Evolutionary conservation across 768 basidiomycete genomes (phyloP).

Genomic region (Dioszegia crocea): DNA sequence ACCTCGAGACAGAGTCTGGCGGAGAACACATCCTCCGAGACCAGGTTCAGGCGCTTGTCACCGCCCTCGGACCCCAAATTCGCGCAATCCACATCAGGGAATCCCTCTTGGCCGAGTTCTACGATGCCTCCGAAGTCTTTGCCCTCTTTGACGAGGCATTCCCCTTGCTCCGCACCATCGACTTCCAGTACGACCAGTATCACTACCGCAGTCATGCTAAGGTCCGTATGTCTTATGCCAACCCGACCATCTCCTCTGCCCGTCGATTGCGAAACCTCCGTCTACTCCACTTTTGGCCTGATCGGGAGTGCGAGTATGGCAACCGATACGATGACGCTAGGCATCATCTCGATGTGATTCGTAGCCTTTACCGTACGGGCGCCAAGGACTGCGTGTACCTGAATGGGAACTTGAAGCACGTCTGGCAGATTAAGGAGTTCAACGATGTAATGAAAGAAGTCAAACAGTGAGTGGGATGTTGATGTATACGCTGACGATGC

Average conservation of each 20-base stretch:
- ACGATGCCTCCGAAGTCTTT: background rate
- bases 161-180: background rate
- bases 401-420: background rate
- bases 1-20: background rate
- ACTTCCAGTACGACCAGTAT: background rate
- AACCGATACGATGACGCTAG: background rate
- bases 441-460: background rate
- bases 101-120: background rate
- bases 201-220: background rate
- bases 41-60: background rate
- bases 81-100: background rate
- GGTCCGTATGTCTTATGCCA: too few species aligned
- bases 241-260: background rate
- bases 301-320: background rate
- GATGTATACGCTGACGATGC: background rate
- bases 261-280: background rate
- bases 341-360: background rate
- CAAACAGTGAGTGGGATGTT: background rate
- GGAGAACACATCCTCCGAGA: background rate
- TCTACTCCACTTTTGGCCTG: background rate
- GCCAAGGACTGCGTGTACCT: background rate
- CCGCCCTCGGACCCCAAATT: background rate
- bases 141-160: background rate
- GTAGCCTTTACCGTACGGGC: background rate
- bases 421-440: background rate